Evolutionary conservation across 2,329 filamentous ascomycete species (phyloP).

Genomic region (Metarhizium sp.): DNA sequence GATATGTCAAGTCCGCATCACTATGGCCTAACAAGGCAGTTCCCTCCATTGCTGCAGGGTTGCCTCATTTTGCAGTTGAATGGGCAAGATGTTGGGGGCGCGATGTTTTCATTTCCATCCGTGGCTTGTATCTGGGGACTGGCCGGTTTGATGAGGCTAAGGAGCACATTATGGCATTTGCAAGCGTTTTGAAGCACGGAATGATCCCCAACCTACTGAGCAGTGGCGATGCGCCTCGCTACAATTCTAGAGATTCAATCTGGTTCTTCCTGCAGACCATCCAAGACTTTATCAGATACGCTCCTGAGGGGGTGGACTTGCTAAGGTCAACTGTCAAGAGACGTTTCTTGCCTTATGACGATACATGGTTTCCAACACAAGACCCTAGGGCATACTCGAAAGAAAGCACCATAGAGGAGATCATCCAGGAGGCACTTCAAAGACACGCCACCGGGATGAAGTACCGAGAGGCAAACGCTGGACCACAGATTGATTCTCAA

Average conservation of each 20-base stretch:
- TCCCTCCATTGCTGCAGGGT: slow-evolving; percentile 79
- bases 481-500: slow-evolving; percentile 77
- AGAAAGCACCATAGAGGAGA: slow-evolving; percentile 73
- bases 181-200: slow-evolving; percentile 91
- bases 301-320: slow-evolving; percentile 64
- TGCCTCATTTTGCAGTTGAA: slow-evolving; percentile 87
- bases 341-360: slow-evolving; percentile 89
- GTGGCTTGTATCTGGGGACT: slow-evolving; percentile 84
- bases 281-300: slow-evolving; percentile 81
- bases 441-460: slow-evolving; percentile 84
- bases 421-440: slow-evolving; percentile 89
- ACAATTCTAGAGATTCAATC: slow-evolving; percentile 91
- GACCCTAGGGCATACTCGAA: slow-evolving; percentile 80
- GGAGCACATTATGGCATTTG: slow-evolving; percentile 91
- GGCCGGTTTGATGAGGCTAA: slow-evolving; percentile 81
- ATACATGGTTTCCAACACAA: slow-evolving; percentile 80
- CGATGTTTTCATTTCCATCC: slow-evolving; percentile 91
- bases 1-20: slow-evolving; percentile 81
- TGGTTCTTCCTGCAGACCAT: slow-evolving; percentile 98
- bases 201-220: slow-evolving; percentile 95
- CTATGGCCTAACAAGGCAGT: slow-evolving; percentile 79
- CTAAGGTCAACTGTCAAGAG: slow-evolving; percentile 70
- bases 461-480: slow-evolving; percentile 91
- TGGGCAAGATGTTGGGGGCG: slow-evolving; percentile 98
- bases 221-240: slow-evolving; percentile 75